Conservation (phyloP, 768 basidiomycete species). For the Auricularia cornea region DNA sequence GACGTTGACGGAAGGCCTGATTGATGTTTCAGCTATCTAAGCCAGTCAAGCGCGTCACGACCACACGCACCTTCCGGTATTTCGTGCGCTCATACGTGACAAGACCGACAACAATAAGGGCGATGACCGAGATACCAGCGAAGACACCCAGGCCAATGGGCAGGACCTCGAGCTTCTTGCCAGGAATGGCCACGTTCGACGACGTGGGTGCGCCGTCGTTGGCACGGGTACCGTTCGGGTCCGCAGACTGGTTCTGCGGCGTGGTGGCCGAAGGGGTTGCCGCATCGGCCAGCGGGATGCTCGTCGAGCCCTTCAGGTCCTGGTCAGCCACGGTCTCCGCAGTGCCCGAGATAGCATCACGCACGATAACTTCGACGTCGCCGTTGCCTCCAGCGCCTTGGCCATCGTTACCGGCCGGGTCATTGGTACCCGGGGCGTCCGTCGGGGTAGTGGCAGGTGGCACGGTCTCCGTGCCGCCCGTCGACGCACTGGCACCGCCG, state of each 20-base stretch:
- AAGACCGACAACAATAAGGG: conserved; percentile 69
- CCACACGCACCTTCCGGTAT: conserved; percentile 62
- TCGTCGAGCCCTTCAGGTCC: conserved; percentile 2
- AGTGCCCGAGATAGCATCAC: no score
- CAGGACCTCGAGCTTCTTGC: conserved; percentile 63
- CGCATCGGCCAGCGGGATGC: conserved; percentile 1
- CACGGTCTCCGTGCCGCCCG: conserved; percentile 1
- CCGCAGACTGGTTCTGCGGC: conserved; percentile 27
- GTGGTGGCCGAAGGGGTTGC: conserved; percentile 16
- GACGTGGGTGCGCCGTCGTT: conserved; percentile 20
- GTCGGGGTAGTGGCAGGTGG: neutral
- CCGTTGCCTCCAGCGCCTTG: neutral
- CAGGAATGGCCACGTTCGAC: conserved; percentile 54
- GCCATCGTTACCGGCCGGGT: neutral
- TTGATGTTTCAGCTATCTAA: neutral
- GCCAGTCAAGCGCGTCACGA: neutral
- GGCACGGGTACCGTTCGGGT: conserved; percentile 26
- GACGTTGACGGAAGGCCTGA: conserved; percentile 67
- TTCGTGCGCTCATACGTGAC: conserved; percentile 84
- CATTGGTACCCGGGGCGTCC: no score
- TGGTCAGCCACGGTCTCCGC: neutral
- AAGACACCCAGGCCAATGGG: conserved; percentile 80
- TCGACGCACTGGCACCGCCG: neutral
- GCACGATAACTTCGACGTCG: no score
- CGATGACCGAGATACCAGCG: conserved; percentile 78